Conservation (phyloP, 108 stramenopile species). For the Seminavis robusta region DNA sequence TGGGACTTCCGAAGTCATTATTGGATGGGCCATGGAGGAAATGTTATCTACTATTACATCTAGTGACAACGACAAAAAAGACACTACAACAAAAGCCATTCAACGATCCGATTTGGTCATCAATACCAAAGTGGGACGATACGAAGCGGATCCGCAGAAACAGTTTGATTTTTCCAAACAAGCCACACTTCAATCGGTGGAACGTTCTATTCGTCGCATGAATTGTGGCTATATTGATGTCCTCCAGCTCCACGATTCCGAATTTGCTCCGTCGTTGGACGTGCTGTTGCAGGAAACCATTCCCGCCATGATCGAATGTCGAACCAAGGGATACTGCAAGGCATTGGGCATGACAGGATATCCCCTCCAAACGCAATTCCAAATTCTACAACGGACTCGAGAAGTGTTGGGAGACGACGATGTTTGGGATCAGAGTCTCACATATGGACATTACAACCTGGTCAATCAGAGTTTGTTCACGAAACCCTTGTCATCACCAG, state of each 20-base stretch:
- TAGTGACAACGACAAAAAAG: background rate
- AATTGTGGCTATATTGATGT: conserved; percentile 82
- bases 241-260: conserved; percentile 90
- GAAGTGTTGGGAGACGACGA: conserved; percentile 19
- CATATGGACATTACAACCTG: conserved; percentile 85
- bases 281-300: conserved; percentile 74
- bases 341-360: conserved; percentile 90
- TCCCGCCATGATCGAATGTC: conserved; percentile 58
- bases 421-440: conserved; percentile 80
- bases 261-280: conserved; percentile 73
- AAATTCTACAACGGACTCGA: conserved; percentile 57
- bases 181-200: conserved; percentile 64
- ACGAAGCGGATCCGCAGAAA: conserved; percentile 63
- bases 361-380: conserved; percentile 79
- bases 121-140: conserved; percentile 85
- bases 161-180: conserved; percentile 87
- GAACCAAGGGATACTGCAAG: conserved; percentile 55
- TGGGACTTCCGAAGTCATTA: conserved; percentile 72
- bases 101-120: conserved; percentile 42
- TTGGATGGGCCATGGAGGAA: conserved; percentile 74
- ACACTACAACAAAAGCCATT: conserved; percentile 11
- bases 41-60: no score
- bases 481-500: conserved; percentile 10
- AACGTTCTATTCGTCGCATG: conserved; percentile 64
- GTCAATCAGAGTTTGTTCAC: conserved; percentile 63